phyloP scores from a whole-genome alignment of 202 grass and related monocot species.

The Bolboschoenoplectus hybrid region DNA sequence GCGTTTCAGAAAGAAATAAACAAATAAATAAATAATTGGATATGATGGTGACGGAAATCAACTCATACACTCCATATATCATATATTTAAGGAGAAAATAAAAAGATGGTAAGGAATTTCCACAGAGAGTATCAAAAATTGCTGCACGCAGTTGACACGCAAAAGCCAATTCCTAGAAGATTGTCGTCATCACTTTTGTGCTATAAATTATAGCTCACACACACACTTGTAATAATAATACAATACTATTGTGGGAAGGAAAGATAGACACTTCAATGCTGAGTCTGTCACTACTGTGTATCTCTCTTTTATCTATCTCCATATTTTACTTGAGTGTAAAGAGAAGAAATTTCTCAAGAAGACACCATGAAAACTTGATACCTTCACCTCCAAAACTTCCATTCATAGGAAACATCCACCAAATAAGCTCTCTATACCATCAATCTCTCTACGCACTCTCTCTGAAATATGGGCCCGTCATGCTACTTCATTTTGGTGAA shows the following conservation, averaged over 20 bases:
- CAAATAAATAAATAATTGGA: too few relatives aligned
- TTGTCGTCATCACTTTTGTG: background rate
- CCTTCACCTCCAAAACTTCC: constrained; percentile 23
- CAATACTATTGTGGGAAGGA: background rate
- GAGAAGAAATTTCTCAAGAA: constrained; percentile 19
- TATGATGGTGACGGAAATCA: background rate
- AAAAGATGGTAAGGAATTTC: background rate
- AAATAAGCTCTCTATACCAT: constrained; percentile 46
- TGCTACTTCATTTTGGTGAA: constrained; percentile 46
- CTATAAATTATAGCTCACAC: background rate
- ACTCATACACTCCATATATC: background rate
- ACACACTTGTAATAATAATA: background rate
- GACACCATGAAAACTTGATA: background rate
- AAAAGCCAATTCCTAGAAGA: too few relatives aligned
- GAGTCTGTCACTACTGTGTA: background rate
- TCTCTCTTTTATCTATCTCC: background rate
- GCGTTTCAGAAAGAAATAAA: too few relatives aligned
- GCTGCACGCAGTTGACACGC: too few relatives aligned
- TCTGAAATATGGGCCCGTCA: constrained; percentile 43
- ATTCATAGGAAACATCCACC: constrained; percentile 59
- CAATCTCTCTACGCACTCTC: constrained; percentile 35
- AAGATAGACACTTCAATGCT: background rate
- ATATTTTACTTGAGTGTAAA: background rate
- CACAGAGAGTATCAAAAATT: background rate
- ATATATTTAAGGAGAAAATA: background rate